Evolutionary conservation across 139 green algal genomes (phyloP).

Genomic region (Chlorella vulgaris): DNA sequence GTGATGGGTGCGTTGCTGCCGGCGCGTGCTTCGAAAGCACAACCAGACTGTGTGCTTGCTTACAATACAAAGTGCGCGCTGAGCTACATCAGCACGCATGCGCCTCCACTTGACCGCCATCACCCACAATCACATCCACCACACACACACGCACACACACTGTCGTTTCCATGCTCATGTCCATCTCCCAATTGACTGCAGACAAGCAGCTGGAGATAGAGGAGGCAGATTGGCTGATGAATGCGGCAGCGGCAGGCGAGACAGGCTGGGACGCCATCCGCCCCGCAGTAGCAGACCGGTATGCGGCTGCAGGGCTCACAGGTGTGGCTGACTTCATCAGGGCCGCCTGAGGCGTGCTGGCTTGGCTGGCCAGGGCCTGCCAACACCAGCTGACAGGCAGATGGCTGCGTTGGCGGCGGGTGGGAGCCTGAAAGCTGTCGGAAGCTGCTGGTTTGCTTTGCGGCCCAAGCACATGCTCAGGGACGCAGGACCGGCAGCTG

Average conservation of each 20-base stretch:
- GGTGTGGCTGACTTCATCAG: slow-evolving; percentile 48
- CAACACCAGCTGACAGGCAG: background rate
- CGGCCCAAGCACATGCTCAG: background rate
- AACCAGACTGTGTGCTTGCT: too few relatives aligned
- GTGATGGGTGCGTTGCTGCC: too few relatives aligned
- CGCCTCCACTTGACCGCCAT: too few relatives aligned
- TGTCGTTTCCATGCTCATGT: background rate
- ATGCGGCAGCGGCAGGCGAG: slow-evolving; percentile 53
- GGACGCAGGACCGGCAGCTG: background rate
- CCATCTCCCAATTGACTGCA: background rate
- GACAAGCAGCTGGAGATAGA: slow-evolving; percentile 43
- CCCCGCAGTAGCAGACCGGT: slow-evolving; percentile 39
- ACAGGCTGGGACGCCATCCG: slow-evolving; percentile 49
- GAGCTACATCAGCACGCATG: too few relatives aligned
- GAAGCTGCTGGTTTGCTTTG: background rate
- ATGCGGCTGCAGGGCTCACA: slow-evolving; percentile 39
- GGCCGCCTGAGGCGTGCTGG: slow-evolving; percentile 3
- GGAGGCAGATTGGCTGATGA: slow-evolving; percentile 47
- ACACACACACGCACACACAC: too few relatives aligned
- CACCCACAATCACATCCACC: too few relatives aligned
- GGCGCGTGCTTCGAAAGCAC: too few relatives aligned
- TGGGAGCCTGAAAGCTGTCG: background rate
- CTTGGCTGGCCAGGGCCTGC: background rate
- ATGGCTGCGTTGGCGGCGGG: background rate
- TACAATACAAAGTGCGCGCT: too few relatives aligned